Evolutionary conservation across 2,329 filamentous ascomycete genomes (phyloP).

Genomic region (Stagonosporopsis chrysanthemi): DNA sequence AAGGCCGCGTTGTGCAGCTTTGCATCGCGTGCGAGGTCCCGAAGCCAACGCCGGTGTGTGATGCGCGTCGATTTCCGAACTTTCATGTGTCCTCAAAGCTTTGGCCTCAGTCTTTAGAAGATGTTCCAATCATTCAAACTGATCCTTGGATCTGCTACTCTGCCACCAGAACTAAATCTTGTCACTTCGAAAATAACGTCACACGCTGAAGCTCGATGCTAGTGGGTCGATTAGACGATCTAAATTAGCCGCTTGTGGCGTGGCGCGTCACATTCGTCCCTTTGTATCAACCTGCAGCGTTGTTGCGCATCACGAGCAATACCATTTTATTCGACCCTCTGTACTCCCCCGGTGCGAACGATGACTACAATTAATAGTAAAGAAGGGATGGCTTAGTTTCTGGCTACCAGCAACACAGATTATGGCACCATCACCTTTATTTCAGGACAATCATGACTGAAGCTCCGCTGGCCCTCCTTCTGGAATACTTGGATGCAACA

Average conservation of each 20-base stretch:
- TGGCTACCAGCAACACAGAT: background rate
- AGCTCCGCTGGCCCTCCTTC: conserved; percentile 8
- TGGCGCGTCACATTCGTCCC: background rate
- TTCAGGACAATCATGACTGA: background rate
- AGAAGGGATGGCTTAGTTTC: background rate
- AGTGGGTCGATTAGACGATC: too few species aligned
- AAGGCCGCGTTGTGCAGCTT: background rate
- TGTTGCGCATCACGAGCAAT: background rate
- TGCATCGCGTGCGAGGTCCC: background rate
- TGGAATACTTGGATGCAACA: conserved; percentile 13
- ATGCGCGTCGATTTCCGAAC: background rate
- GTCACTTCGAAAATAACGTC: background rate
- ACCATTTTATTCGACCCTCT: background rate
- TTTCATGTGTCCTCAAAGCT: background rate
- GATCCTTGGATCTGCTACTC: background rate
- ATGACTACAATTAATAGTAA: background rate
- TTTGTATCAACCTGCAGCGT: background rate
- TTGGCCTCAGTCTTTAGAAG: too few species aligned
- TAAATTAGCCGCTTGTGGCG: background rate
- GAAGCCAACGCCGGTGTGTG: too few species aligned
- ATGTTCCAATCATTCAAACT: background rate
- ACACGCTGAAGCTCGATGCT: background rate
- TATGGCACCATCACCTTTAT: background rate
- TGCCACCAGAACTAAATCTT: background rate
- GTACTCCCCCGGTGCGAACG: background rate